Evolutionary conservation across 371 early-diverging fungal species (phyloP), one percentile per base, ranked within the genome.

Genomic region (Phascolomyces articulosus): DNA sequence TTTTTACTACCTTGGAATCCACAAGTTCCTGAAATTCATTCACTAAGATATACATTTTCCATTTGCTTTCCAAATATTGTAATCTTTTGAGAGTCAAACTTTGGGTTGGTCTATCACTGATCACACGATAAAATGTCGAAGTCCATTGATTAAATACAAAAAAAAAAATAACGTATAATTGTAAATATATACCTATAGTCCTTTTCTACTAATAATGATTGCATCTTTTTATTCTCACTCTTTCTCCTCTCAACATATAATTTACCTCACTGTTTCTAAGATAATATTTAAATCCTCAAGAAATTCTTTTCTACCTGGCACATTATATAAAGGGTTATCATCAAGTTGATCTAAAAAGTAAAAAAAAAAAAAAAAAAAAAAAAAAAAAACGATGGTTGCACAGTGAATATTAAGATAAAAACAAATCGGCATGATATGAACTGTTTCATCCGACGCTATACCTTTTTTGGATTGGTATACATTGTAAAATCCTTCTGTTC

Each of bases 1-100:
- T 40, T 40, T 18, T 29, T 20, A 7, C 49, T 64, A 85, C 85
- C 86, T 97, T 98, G 47, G 93, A 87, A 68, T 96, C 95, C 15
- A 94, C 91, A n/a, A 95, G 84, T 76, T 96, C 98, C 65, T 95
- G 93, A 78, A 92, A 94, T 76, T 97, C 98, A 75, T 95, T 95
- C 63, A 95, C 71, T 24, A 96, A 77, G 21, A 86, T 79, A 75
- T 98, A 98, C 90, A 98, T 92, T 72, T 94, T 89, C 90, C 97
- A 99, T 71, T 95, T 95, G 67, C 89, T 87, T 72, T 99, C 98
- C 40, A 99, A 80, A 75, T 97, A 97, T 38, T 95, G 89, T 53
- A 99, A 79, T 40, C 99, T 84, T 49, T 96, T 86, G 73, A 90
- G 99, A 0, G 98, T 95, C 82, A 96, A 97, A 53, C 92, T 91